Base-by-base conservation (phyloP, 192 early-diverging fungal species). In the Obelidium mucronatum region DNA sequence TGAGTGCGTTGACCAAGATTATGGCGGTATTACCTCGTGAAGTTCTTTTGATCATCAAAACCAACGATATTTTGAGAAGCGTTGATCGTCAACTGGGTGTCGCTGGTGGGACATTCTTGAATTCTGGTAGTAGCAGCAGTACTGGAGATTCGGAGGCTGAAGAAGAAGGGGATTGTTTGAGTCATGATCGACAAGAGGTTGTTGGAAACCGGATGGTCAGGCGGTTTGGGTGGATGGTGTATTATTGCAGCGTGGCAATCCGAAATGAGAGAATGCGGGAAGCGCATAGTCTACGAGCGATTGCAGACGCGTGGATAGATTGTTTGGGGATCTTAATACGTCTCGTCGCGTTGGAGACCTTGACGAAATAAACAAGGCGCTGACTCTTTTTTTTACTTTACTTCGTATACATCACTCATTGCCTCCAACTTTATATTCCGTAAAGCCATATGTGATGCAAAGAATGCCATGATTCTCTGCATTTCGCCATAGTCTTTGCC, bases 41-140 rank as follows among this genome's bases (percentile, higher is more conserved):
- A n/a, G 83, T 98, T 22, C 82, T 97, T 0, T 82, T 98, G 52
- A 82, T 98, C 26, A 87, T 98, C 72, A 98, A 96, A 78, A 96
- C 95, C 2, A 95, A 97, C 79, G 96, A 98, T 74, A 79, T 98
- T 37, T 75, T 98, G 28, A 87, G 95, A 37, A 87, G 80, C 51
- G 83, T 88, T 24, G 86, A 88, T 72, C 76, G 81, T 24, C 31
- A 33, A 2, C 72, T 88, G 5, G 81, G 80, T 48, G 84, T 88
- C n/a, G 56, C 74, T 6, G 67, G 67, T 33, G 67, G 67, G n/a
- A 11, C 17, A 1, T n/a, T 30, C 1, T 26, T 52, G 19, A n/a
- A n/a, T n/a, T n/a, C n/a, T n/a, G n/a, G n/a, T n/a, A n/a, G n/a
- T n/a, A n/a, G n/a, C n/a, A n/a, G n/a, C n/a, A n/a, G n/a, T n/a